Evolutionary conservation across 768 basidiomycete genomes (phyloP), one percentile per base, ranked within the genome.

Genomic region (Pleurotus platypus): DNA sequence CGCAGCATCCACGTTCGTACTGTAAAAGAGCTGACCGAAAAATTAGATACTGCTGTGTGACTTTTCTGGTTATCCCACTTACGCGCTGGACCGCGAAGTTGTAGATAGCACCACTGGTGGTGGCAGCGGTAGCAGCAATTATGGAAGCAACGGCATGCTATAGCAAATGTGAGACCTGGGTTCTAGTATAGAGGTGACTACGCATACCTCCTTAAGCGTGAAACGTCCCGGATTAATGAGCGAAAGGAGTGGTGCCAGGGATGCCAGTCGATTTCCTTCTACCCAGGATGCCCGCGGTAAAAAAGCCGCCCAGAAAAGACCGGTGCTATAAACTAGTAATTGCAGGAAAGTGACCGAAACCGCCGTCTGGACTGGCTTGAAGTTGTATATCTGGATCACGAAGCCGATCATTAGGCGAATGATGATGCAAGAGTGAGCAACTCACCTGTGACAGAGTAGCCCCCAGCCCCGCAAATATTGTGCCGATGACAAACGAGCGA

Each of bases 71-170:
- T 4, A 35, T 11, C 11, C 16, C 20, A 58, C 65, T 49, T 60
- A 84, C 84, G 57, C 75, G 72, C 63, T 85, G 83, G 0, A 84
- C 84, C 1, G 82, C 82, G 57, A 87, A 86, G 59, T 85, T 86
- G 56, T 72, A 69, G 8, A 86, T 82, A 0, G 83, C 78, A 11
- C 77, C 70, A 55, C 78, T 82, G 6, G 80, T 80, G 24, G 63
- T 70, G 2, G 84, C 72, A 7, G 84, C 84, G 0, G 83, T 82
- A 1, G 82, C 78, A 3, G 84, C 81, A 4, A 85, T 74, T 11
- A 86, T 67, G 11, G 82, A 78, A 8, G 84, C 75, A 24, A 82
- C 70, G 18, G 78, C 84, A 62, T 86, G 85, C 84, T 86, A 57
- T 13, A 54, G 55, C 47, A 13, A 26, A 20, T 54, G 13, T n/a